These are phyloP conservation scores for Tillandsia fasciculata DNA, from an alignment of 176 grass and related monocot genomes.

Conservation along the genomic window DNA sequence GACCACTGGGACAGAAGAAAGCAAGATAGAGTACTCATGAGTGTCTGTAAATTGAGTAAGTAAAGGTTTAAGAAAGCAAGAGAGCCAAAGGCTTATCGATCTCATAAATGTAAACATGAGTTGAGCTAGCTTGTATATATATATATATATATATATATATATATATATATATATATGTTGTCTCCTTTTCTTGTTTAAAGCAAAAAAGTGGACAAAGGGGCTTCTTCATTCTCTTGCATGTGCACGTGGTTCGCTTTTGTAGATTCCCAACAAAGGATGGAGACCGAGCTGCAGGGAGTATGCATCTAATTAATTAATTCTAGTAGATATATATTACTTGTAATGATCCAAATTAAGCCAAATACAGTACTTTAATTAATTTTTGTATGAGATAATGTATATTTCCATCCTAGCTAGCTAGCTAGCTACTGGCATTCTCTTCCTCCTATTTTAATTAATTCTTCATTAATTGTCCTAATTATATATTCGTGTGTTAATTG, in stretches of 20 bases:
- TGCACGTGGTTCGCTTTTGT: constrained; percentile 9
- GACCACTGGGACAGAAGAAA: background rate
- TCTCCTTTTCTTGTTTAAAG: constrained; percentile 2
- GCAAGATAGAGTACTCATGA: background rate
- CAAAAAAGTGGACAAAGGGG: background rate
- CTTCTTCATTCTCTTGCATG: constrained; percentile 8
- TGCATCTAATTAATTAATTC: background rate
- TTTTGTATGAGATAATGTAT: too few relatives aligned
- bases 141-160: background rate
- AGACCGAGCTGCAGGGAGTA: background rate
- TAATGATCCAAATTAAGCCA: background rate
- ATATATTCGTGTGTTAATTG: too few relatives aligned
- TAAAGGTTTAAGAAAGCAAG: background rate
- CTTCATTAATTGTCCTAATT: too few relatives aligned
- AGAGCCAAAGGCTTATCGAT: background rate
- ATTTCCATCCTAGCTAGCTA: too few relatives aligned
- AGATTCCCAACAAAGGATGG: constrained; percentile 1
- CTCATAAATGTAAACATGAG: background rate
- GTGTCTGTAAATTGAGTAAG: background rate
- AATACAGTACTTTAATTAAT: too few relatives aligned
- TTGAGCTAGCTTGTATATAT: background rate
- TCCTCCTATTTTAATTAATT: too few relatives aligned
- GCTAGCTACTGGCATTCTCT: too few relatives aligned
- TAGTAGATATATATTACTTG: background rate
- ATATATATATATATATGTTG: background rate